Evolutionary conservation across 805 yeast species (phyloP).

Genomic region (Ogataea minuta): DNA sequence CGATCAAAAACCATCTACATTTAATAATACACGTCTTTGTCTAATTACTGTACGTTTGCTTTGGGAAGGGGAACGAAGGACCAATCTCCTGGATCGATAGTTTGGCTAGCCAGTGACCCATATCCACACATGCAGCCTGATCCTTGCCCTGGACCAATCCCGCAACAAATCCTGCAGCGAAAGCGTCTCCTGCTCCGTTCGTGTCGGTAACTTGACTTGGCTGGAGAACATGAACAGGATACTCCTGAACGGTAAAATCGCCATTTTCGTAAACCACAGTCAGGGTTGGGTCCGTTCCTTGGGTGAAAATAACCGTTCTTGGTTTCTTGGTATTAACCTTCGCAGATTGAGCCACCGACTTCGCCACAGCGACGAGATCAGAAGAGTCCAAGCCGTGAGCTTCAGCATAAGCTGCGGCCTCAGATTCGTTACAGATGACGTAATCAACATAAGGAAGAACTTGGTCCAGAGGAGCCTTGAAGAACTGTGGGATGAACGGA

Average conservation of each 20-base stretch:
- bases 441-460: slow-evolving; percentile 84
- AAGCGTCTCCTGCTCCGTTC: slow-evolving; percentile 99
- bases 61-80: slow-evolving; percentile 87
- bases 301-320: slow-evolving; percentile 92
- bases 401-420: slow-evolving; percentile 92
- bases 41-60: slow-evolving; percentile 44
- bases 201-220: slow-evolving; percentile 76
- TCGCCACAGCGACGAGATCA: slow-evolving; percentile 76
- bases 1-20: too few relatives aligned
- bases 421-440: slow-evolving; percentile 94
- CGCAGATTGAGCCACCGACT: slow-evolving; percentile 73
- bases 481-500: slow-evolving; percentile 93
- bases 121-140: slow-evolving; percentile 59
- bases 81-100: slow-evolving; percentile 91
- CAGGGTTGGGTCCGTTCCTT: slow-evolving; percentile 90
- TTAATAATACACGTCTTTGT: too few relatives aligned
- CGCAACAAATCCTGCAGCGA: slow-evolving; percentile 94
- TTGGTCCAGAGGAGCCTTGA: slow-evolving; percentile 84
- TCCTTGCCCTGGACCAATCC: slow-evolving; percentile 75
- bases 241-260: slow-evolving; percentile 47
- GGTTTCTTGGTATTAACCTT: slow-evolving; percentile 64
- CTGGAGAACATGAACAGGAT: slow-evolving; percentile 71
- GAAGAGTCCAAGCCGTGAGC: slow-evolving; percentile 63
- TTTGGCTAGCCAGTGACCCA: slow-evolving; percentile 97
- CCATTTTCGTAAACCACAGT: slow-evolving; percentile 59